A percentile compares a stretch with the other conserved stretches of the same genome.
Evolutionary conservation across 192 early-diverging fungal genomes (phyloP).

Genomic region (Linnemannia zychae): DNA sequence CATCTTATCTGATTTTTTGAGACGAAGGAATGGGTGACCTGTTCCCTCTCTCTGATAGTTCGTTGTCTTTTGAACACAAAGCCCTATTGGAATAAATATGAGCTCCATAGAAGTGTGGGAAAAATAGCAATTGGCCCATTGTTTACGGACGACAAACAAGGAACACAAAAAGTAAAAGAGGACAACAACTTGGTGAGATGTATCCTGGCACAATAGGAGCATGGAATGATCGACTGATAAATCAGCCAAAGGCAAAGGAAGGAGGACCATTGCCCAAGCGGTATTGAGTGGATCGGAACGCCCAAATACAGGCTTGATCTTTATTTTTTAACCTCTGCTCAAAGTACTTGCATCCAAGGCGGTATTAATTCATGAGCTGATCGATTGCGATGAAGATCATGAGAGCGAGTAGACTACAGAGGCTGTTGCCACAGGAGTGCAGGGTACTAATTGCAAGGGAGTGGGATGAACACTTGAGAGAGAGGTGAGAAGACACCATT

Average conservation of each 20-base stretch:
- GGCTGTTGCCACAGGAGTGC: no score
- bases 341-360: neutral
- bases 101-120: neutral
- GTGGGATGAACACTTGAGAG: no score
- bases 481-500: no score
- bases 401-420: no score
- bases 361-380: neutral
- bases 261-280: neutral
- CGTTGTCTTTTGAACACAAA: no score
- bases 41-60: no score
- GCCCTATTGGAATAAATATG: neutral
- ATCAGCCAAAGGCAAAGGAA: neutral
- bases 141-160: neutral
- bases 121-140: neutral
- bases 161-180: neutral
- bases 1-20: constrained; percentile 4
- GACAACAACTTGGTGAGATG: neutral
- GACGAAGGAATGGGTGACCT: no score
- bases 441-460: no score
- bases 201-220: no score
- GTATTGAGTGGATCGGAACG: neutral
- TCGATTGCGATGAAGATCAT: no score
- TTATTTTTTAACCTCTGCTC: neutral
- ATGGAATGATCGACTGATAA: no score
- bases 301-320: neutral